These are phyloP conservation scores for Ceratobasidium sp. DNA, from an alignment of 1,284 basidiomycete species.

Conservation along the genomic window DNA sequence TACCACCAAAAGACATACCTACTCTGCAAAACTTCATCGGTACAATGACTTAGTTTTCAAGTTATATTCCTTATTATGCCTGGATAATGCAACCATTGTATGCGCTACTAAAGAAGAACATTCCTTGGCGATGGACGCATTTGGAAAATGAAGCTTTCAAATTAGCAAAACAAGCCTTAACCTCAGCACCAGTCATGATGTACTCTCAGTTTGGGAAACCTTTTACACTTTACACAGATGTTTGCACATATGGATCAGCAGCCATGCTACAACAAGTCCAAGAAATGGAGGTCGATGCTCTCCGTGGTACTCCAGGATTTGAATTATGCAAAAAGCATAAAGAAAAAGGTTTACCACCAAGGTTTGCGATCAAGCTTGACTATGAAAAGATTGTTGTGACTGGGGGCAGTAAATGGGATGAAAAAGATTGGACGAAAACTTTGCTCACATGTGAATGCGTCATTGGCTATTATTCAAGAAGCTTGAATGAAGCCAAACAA, in stretches of 20 bases:
- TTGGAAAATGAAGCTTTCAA: slow-evolving; percentile 40
- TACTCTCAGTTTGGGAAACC: slow-evolving; percentile 55
- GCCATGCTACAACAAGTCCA: slow-evolving; percentile 60
- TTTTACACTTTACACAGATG: slow-evolving; percentile 60
- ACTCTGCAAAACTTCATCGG: slow-evolving; percentile 57
- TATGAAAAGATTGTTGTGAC: slow-evolving; percentile 49
- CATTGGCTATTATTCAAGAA: slow-evolving; percentile 57
- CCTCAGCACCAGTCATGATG: slow-evolving; percentile 31
- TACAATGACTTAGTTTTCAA: slow-evolving; percentile 55
- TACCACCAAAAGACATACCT: slow-evolving; percentile 51
- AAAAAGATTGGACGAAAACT: neutral
- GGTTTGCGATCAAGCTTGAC: slow-evolving; percentile 48
- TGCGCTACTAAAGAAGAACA: slow-evolving; percentile 38
- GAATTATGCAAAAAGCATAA: slow-evolving; percentile 50
- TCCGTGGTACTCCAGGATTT: slow-evolving; percentile 58
- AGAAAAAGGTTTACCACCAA: slow-evolving; percentile 51
- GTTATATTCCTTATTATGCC: slow-evolving; percentile 56
- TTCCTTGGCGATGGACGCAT: slow-evolving; percentile 32
- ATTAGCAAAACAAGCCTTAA: slow-evolving; percentile 39
- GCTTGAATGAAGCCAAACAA: slow-evolving; percentile 55
- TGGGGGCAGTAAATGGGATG: slow-evolving; percentile 20
- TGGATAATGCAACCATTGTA: slow-evolving; percentile 51
- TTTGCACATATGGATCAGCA: slow-evolving; percentile 58
- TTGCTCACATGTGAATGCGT: slow-evolving; percentile 53
- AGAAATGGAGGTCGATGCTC: slow-evolving; percentile 56